Evolutionary conservation across 2,329 filamentous ascomycete species (phyloP).

Genomic region (Pyricularia sp.): DNA sequence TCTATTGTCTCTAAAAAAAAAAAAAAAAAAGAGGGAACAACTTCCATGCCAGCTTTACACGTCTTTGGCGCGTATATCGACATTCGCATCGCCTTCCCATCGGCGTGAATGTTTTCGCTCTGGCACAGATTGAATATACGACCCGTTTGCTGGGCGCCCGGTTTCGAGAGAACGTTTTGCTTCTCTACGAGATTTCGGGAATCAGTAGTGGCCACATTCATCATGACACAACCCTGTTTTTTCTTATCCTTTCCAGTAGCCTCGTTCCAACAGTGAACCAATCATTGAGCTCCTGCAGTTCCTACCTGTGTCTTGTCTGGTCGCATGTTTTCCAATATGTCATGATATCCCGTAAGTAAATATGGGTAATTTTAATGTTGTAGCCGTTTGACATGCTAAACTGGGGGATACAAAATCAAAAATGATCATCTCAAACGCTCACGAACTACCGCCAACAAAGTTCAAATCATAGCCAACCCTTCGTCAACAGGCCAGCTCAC

Average conservation of each 20-base stretch:
- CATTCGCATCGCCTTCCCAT: conserved; percentile 11
- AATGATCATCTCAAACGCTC: background rate
- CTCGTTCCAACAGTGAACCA: background rate
- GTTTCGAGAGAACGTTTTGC: conserved; percentile 17
- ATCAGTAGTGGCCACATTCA: conserved; percentile 19
- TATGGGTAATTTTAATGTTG: background rate
- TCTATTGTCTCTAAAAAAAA: background rate
- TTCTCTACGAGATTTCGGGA: conserved; percentile 15
- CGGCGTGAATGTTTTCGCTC: conserved; percentile 13
- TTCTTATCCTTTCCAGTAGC: background rate
- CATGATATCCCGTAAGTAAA: background rate
- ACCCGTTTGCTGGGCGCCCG: conserved; percentile 20
- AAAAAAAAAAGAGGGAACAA: background rate
- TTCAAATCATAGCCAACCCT: background rate
- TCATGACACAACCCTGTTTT: background rate
- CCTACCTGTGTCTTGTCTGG: background rate
- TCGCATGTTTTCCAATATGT: background rate
- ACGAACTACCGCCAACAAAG: too few species aligned
- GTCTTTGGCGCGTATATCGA: conserved; percentile 9
- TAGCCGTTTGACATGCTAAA: background rate
- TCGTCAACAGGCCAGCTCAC: background rate
- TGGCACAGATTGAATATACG: conserved; percentile 12
- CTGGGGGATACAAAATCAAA: background rate
- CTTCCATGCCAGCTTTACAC: conserved; percentile 3
- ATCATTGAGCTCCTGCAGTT: background rate